phyloP scores from a whole-genome alignment of 2,329 filamentous ascomycete genomes.

The Pseudogymnoascus sp. region DNA sequence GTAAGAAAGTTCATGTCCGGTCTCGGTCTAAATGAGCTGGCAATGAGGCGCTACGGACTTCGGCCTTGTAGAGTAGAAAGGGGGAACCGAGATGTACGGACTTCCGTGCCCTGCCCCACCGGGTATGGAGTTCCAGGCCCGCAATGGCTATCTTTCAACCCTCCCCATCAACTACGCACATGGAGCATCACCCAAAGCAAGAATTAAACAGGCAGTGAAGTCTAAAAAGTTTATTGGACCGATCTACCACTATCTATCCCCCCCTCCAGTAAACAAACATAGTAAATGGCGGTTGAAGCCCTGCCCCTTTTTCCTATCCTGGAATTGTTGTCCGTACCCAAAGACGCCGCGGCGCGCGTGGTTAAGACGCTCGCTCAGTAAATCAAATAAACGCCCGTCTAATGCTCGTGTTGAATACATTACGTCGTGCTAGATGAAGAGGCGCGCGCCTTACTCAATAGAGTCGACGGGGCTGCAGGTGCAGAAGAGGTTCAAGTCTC shows the following conservation, averaged over 20 bases:
- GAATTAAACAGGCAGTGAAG: background rate
- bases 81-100: background rate
- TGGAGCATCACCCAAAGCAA: background rate
- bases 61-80: background rate
- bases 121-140: conserved; percentile 1
- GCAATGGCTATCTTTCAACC: background rate
- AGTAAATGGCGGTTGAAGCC: conserved; percentile 8
- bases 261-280: background rate
- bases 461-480: conserved; percentile 76
- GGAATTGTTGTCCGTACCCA: background rate
- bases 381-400: background rate
- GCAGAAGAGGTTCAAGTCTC: conserved; percentile 90
- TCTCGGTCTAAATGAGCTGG: background rate
- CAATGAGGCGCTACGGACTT: background rate
- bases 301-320: background rate
- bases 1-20: background rate
- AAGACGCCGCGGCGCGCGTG: background rate
- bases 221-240: background rate
- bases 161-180: background rate
- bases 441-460: conserved; percentile 15
- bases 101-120: background rate
- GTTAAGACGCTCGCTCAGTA: background rate
- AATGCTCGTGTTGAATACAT: conserved; percentile 9
- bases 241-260: background rate
- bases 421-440: background rate